phyloP scores from a whole-genome alignment of 2,329 filamentous ascomycete genomes.

The Zymoseptoria passerinii region DNA sequence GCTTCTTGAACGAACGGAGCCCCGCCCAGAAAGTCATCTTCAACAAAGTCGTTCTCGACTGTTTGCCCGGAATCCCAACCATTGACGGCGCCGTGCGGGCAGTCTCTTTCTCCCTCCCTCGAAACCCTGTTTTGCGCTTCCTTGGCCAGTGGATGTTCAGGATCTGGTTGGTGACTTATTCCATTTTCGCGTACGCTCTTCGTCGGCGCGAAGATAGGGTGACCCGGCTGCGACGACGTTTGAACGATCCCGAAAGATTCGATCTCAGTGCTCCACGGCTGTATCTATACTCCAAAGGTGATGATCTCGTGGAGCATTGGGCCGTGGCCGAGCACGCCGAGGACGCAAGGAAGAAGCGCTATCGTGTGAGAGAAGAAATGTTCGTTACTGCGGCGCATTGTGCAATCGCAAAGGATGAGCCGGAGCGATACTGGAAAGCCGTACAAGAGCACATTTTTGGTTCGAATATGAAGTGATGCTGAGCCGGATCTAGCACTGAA shows the following conservation, averaged over 20 bases:
- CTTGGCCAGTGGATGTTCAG: conserved; percentile 8
- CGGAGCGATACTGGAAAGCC: conserved; percentile 49
- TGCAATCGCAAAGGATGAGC: conserved; percentile 48
- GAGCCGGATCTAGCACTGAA: neutral
- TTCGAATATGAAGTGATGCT: neutral
- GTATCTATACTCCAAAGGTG: conserved; percentile 52
- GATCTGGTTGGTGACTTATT: neutral
- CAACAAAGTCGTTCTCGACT: conserved; percentile 22
- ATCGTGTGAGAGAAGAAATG: conserved; percentile 40
- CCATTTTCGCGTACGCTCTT: neutral
- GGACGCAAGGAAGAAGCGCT: conserved; percentile 42
- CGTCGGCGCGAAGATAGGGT: conserved; percentile 8
- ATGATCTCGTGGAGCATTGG: conserved; percentile 48
- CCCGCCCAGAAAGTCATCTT: conserved; percentile 5
- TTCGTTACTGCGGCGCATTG: conserved; percentile 55
- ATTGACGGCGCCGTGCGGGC: conserved; percentile 11
- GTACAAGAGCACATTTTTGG: conserved; percentile 11
- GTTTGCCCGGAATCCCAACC: conserved; percentile 19
- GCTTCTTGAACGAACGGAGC: neutral
- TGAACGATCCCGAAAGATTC: conserved; percentile 11
- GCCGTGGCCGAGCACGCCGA: conserved; percentile 50
- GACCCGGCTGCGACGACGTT: conserved; percentile 2
- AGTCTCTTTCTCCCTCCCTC: conserved; percentile 12
- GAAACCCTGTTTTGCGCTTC: conserved; percentile 6
- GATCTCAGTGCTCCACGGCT: conserved; percentile 33